Evolutionary conservation across 345 rosid species (phyloP), one percentile per base, ranked within the genome.

Genomic region (Xanthoceras sorbifolium): DNA sequence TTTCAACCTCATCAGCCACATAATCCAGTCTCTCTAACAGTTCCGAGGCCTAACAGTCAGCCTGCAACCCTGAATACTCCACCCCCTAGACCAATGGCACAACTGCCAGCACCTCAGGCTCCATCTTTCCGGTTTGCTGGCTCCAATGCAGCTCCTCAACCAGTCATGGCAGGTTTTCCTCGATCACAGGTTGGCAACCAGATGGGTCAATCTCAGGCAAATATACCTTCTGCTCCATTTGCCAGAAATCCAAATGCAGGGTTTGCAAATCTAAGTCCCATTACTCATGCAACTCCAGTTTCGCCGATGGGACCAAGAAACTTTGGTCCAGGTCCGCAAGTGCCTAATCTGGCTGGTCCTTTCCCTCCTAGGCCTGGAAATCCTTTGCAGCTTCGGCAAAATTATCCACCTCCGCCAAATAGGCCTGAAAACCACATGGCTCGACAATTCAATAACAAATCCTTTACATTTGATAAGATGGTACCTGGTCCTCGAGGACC

Each of bases 351-450:
- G 54, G 77, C 83, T 28, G 87, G 85, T 75, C 73, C 80, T 50
- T 86, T 88, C 68, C 89, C 92, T 78, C 71, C 85, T 15, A 88
- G 92, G 82, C 89, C 88, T 20, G 89, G 81, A 52, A 87, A 82
- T 78, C 67, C 75, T 12, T 62, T 75, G 76, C 91, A 85, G 38
- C 79, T 44, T 73, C 89, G 59, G 71, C 86, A 72, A 23, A 86
- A 79, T 71, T 87, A 77, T 66, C 85, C 85, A 32, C 72, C 61
- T 42, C 84, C 57, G 18, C 63, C 69, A 68, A 74, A 75, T 73
- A 83, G 73, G 25, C 88, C 68, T 6, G 89, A 84, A 69, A 84
- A 79, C 9, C 70, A 70, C 6, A 29, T 57, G 20, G 77, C 72
- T 40, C 94, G 83, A 17, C 87, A 73, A 48, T 83, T 85, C 48